Base-by-base conservation (phyloP, 2,329 filamentous ascomycete species). In the Sclerotinia trifoliorum region DNA sequence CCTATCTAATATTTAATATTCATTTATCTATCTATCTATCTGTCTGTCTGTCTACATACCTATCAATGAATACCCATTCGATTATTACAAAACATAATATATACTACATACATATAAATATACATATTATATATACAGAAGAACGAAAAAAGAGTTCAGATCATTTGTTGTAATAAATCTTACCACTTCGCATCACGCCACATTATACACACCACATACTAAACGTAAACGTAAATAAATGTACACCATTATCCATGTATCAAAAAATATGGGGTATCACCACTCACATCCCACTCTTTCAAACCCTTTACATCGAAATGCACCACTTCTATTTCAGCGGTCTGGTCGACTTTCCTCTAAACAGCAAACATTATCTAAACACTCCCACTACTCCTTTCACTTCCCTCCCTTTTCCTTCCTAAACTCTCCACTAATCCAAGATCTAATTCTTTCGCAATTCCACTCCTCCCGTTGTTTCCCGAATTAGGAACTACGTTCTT, bases 371-470 rank as follows among this genome's bases (percentile, higher is more conserved):
- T 11, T 21, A 63, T 15, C 24, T 39, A 67, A 46, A 67, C 65
- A 63, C 56, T 67, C 19, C 35, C 65, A 62, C 48, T 51, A 39
- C 64, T 67, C n/a, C 42, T 35, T 21, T 42, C 51, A 19, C 29
- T 56, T 5, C 29, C 32, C 60, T 64, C 60, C 39, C 57, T 61
- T 39, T 65, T 68, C 49, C 67, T 72, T 68, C 68, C 67, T 62
- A 61, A 70, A 69, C 42, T 66, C 55, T 57, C 66, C 6, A 74
- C 72, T 21, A 65, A 64, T 3, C 29, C 66, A 2, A 61, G 64
- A 52, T 74, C 66, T 5, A 72, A 67, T 35, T 74, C 72, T 17
- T 66, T 70, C n/a, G 70, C 72, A 39, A 73, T 68, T 6, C 72
- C 72, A 60, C 71, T 73, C 3, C 56, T 29, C 0, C 60, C 72